These are phyloP conservation scores for Ustilago esculenta DNA, from an alignment of 1,284 basidiomycete species.

Conservation along the genomic window DNA sequence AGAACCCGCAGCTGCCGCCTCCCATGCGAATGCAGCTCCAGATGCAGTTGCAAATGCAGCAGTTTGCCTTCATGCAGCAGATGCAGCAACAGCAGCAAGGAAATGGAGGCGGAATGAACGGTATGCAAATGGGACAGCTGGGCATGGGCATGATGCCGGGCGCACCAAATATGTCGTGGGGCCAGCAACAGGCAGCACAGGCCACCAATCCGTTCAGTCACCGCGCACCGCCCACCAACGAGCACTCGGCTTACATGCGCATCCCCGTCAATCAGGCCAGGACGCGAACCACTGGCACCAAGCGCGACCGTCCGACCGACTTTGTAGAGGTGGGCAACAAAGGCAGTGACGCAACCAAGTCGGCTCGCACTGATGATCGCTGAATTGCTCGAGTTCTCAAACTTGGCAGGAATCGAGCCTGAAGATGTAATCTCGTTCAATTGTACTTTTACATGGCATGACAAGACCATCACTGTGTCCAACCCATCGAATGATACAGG, in stretches of 20 bases:
- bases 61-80: constrained; percentile 60
- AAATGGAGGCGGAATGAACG: constrained; percentile 18
- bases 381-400: too few species aligned
- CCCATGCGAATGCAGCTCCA: constrained; percentile 65
- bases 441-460: too few species aligned
- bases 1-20: constrained; percentile 61
- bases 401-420: too few species aligned
- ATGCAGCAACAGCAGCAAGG: constrained; percentile 32
- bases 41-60: constrained; percentile 65
- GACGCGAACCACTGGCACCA: constrained; percentile 15
- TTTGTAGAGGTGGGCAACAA: constrained; percentile 48
- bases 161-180: constrained; percentile 26
- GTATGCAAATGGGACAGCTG: constrained; percentile 23
- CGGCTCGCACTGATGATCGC: constrained; percentile 21
- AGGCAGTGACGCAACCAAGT: constrained; percentile 29
- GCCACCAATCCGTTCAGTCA: constrained; percentile 32
- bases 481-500: too few species aligned
- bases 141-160: constrained; percentile 38
- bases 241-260: constrained; percentile 48
- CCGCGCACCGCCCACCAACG: constrained; percentile 35
- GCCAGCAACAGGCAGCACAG: constrained; percentile 30
- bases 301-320: constrained; percentile 52
- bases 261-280: constrained; percentile 41
- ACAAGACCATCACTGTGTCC: too few species aligned
- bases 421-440: too few species aligned